Base-by-base conservation (phyloP, 345 rosid species). In the Salix dunnii region DNA sequence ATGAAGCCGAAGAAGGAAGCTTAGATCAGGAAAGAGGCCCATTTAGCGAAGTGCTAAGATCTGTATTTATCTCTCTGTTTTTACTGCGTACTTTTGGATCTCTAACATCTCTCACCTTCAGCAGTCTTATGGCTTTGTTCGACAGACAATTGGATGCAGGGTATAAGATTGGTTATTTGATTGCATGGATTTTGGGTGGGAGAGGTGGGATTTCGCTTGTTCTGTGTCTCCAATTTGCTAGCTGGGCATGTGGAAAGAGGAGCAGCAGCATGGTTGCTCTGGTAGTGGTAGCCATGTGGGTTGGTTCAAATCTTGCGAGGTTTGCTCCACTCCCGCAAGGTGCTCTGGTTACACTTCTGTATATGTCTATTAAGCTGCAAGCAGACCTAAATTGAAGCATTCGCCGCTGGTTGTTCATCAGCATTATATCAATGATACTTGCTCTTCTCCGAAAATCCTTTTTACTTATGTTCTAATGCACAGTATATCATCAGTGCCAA, bases 341-440 rank as follows among this genome's bases (percentile, higher is more conserved):
- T 46, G 97, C 96, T 64, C 90, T 95, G 35, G 88, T 93, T 58
- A 77, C 92, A 0, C 92, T 95, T 38, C 78, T 95, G 75, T 91
- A 90, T 84, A 91, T 93, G 97, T 93, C 97, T 9, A 89, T 95
- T 71, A 95, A 91, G 86, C 89, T 94, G 70, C 94, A 91, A 80
- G 85, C 68, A n/a, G 91, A 91, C 82, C 76, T 91, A 6, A 85
- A 76, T 58, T 87, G 78, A 87, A 51, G 38, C 67, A 2, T 14
- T 63, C 12, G 7, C 25, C 20, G 14, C 43, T 8, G 6, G 49
- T 66, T 64, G n/a, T 25, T 17, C 51, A 36, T 67, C 17, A 4
- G 33, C 48, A 48, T n/a, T 13, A 6, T 7, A 25, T 21, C 30
- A 1, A 64, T 40, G 43, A 27, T 76, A 27, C 17, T 38, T 27